Base-by-base conservation (phyloP, 345 rosid species). In the Gossypium mustelinum region DNA sequence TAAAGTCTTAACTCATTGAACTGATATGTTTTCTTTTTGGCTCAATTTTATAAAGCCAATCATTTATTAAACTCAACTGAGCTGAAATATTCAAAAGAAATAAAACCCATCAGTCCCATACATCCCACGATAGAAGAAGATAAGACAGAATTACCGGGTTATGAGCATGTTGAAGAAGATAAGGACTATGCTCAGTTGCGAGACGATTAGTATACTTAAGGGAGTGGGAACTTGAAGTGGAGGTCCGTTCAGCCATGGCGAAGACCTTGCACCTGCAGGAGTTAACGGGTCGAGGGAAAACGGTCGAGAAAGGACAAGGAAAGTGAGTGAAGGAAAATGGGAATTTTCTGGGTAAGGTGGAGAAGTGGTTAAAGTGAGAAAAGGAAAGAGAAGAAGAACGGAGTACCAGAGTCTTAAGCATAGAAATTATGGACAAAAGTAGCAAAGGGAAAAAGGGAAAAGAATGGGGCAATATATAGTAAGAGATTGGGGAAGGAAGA, bases 111-210 rank as follows among this genome's bases (percentile, higher is more conserved):
- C 18, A 51, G 4, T 27, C 73, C 14, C 27, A 10, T 56, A 52
- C 11, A 17, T 69, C 60, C 45, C 45, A 51, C 52, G 54, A 25
- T 27, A 47, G 48, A 11, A 20, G 48, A 11, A 20, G 34, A 54
- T 8, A n/a, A 20, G 11, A 14, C 0, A 54, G 11, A 61, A 34
- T 77, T 81, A 94, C 97, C 52, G 97, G 98, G 76, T 92, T 94
- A 73, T 91, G 93, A 12, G 95, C 95, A 69, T 94, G 94, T 73
- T 94, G 98, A 72, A 89, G 98, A 70, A 92, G 94, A 81, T 89
- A 94, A 39, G 97, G 97, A 79, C 94, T 89, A 59, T 90, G 97
- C 84, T 92, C 94, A 7, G 91, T 72, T 13, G 94, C 92, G 70
- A 92, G 90, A 70, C 95, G 93, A 68, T 89, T 92, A 7, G 88